Base-by-base conservation (phyloP, 192 early-diverging fungal genomes). In the Rhizoclosmatium globosum region DNA sequence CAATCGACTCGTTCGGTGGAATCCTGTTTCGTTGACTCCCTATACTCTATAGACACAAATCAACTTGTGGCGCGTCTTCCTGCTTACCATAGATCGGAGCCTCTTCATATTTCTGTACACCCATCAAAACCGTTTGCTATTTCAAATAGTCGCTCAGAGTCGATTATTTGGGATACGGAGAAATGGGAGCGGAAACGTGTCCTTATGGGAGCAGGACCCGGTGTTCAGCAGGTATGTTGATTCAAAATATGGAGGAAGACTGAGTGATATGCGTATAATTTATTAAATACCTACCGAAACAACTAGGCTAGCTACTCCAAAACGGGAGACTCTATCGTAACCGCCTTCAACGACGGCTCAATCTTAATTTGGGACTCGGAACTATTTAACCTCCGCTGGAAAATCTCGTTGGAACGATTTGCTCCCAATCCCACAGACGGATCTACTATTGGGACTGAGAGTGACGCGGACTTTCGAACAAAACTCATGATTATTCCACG, bases 151-250 rank as follows among this genome's bases (percentile, higher is more conserved):
- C 44, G 61, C 1, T 78, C 57, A 3, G 85, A 89, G 68, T 81
- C 83, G 13, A 85, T 89, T 38, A 62, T 89, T 38, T 89, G 88
- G 88, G 82, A 89, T 73, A 87, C 85, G 0, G 85, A 89, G 47
- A 68, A 60, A 15, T 89, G 88, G 88, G 82, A 83, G 64, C 78
- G 85, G 15, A 84, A 82, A 43, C 74, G 88, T 23, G 47, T 89
- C 4, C 71, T 89, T 11, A 73, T 77, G 11, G 85, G 84, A 19
- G 74, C 79, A 19, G 78, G 71, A 2, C 73, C 81, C 3, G 82
- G 82, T 48, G 78, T 86, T 13, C 82, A 84, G 46, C 83, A 87
- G 76, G 82, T 72, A 21, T 74, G 76, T 58, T 23, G 3, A 6
- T 57, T 74, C 23, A 38, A 9, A 4, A 43, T 71, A 39, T 41